phyloP scores from a whole-genome alignment of 2,329 filamentous ascomycete genomes.

The Fusarium sulawesiense region DNA sequence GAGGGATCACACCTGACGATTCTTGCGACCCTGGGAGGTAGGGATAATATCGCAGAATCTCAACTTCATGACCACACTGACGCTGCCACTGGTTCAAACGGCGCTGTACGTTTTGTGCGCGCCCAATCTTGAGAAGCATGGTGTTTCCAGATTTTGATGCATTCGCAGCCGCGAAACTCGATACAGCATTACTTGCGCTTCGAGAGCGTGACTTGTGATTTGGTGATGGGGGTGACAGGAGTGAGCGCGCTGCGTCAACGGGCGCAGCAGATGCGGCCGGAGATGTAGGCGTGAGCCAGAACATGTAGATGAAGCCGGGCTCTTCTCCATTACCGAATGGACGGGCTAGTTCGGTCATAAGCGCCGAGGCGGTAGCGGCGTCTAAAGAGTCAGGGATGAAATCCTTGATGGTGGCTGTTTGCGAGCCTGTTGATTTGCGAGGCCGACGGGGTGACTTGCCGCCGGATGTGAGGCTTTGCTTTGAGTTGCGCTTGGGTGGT shows the following conservation, averaged over 20 bases:
- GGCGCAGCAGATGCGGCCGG: slow-evolving; percentile 61
- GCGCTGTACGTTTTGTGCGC: slow-evolving; percentile 85
- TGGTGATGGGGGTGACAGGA: slow-evolving; percentile 64
- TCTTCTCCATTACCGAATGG: slow-evolving; percentile 75
- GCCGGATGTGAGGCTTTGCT: slow-evolving; percentile 43
- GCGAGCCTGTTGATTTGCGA: slow-evolving; percentile 49
- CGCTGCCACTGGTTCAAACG: slow-evolving; percentile 92
- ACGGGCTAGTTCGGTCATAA: slow-evolving; percentile 82
- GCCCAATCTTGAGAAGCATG: slow-evolving; percentile 75
- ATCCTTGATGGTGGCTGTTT: slow-evolving; percentile 49
- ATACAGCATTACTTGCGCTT: slow-evolving; percentile 66
- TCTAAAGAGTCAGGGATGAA: slow-evolving; percentile 77
- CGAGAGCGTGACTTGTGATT: slow-evolving; percentile 53
- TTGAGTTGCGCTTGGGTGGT: slow-evolving; percentile 32
- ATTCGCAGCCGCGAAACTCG: slow-evolving; percentile 58
- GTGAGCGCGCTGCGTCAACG: slow-evolving; percentile 67
- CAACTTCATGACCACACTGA: slow-evolving; percentile 91
- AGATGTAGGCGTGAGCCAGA: slow-evolving; percentile 84
- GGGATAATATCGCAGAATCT: slow-evolving; percentile 91
- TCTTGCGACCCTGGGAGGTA: slow-evolving; percentile 68
- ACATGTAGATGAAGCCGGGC: slow-evolving; percentile 97
- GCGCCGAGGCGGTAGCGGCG: slow-evolving; percentile 73
- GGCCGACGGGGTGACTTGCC: slow-evolving; percentile 48
- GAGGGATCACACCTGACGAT: slow-evolving; percentile 54
- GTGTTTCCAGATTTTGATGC: slow-evolving; percentile 54